Evolutionary conservation across 495 filamentous ascomycete genomes (phyloP), one percentile per base, ranked within the genome.

Genomic region (Mytilinidion resinicola): DNA sequence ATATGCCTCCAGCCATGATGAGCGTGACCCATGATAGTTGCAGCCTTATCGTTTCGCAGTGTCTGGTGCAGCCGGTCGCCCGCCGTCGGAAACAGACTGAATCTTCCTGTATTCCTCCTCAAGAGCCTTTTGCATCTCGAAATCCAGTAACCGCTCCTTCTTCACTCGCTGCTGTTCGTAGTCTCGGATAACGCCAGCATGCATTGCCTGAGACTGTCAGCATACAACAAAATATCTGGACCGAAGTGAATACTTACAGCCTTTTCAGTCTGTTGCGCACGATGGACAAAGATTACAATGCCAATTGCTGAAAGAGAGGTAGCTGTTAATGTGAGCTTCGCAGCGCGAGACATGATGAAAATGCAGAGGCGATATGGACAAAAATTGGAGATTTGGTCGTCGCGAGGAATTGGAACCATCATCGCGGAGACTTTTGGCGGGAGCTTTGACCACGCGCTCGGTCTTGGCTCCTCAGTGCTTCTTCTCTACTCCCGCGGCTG

Each of bases 121-220:
- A 43, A 99, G 74, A 19, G 75, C 78, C 60, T 80, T 82, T 72
- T 99, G 93, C 82, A 92, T 82, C 57, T 96, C 90, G 66, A 97
- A 99, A 60, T 99, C 95, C 55, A 88, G 82, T 71, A 91, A 87
- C 20, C 95, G 84, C 58, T 77, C 74, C 62, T 81, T 79, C 75
- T 96, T 96, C 50, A 96, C 67, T 35, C 86, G 83, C 67, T 96
- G 91, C 70, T 95, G 92, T 67, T 97, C 91, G 77, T 96, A 88
- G 65, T 97, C 95, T 43, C 91, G 88, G 64, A 96, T 77, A 8
- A 99, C 93, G 14, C 95, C 95, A 56, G 83, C 82, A 69, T 99
- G 93, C 93, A 99, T 99, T 42, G 89, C 88, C 92, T 96, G 68
- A 39, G 25, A 35, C 30, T 39, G 33, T 66, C 25, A 57, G 55